These are phyloP conservation scores for carrot (Daucus carota) DNA, from an alignment of 129 eudicot genomes.

Conservation along the genomic window DNA sequence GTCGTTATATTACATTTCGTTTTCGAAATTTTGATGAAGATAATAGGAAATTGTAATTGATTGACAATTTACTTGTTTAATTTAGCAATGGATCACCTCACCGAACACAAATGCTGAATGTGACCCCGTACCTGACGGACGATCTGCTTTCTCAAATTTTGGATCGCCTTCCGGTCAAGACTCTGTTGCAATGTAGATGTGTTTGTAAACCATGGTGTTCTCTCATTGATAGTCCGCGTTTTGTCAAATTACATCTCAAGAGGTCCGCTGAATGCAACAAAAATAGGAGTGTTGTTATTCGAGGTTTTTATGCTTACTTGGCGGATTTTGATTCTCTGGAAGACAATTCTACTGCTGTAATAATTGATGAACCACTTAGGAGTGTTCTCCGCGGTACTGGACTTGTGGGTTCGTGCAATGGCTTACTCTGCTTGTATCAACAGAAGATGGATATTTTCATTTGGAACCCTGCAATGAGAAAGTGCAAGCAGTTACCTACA, in stretches of 20 bases:
- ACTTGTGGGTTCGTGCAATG: slow-evolving; percentile 29
- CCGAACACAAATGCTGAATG: background rate
- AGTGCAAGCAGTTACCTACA: background rate
- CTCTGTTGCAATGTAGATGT: background rate
- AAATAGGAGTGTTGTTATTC: background rate
- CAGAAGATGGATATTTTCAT: background rate
- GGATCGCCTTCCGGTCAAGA: background rate
- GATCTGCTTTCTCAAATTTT: background rate
- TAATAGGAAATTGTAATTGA: too few relatives aligned
- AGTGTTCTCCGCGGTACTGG: background rate
- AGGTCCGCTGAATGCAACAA: background rate
- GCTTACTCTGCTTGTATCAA: slow-evolving; percentile 19
- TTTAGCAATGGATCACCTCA: background rate
- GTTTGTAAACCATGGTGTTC: slow-evolving; percentile 7
- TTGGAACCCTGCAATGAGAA: slow-evolving; percentile 3
- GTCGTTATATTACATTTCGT: too few relatives aligned
- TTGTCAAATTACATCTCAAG: slow-evolving; percentile 6
- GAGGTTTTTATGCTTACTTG: background rate
- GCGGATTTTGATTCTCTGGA: slow-evolving; percentile 10
- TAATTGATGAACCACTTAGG: background rate
- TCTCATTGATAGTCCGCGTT: background rate
- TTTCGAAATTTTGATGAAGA: too few relatives aligned
- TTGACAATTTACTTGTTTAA: background rate
- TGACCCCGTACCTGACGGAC: background rate
- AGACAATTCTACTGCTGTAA: background rate